phyloP scores from a whole-genome alignment of 805 yeast genomes.

The Starmerella vitae region DNA sequence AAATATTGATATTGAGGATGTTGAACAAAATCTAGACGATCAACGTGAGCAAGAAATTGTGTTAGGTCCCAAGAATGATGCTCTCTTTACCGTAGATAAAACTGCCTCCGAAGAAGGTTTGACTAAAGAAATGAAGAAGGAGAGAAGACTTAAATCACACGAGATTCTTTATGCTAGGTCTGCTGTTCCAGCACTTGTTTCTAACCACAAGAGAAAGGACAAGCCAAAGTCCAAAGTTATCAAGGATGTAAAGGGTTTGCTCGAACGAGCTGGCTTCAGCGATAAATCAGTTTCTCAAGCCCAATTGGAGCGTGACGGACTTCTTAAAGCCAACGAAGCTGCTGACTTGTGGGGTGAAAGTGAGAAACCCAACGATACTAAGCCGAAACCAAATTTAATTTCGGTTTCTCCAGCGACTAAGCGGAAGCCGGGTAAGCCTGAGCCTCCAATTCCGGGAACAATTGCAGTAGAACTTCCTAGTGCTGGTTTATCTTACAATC shows the following conservation, averaged over 20 bases:
- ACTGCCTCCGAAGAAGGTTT: slow-evolving; percentile 40
- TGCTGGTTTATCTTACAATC: slow-evolving; percentile 89
- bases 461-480: slow-evolving; percentile 40
- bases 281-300: slow-evolving; percentile 4
- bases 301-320: slow-evolving; percentile 54
- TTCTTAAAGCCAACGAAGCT: slow-evolving; percentile 33
- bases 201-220: slow-evolving; percentile 28
- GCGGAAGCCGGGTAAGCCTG: slow-evolving; percentile 18
- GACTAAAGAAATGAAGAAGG: slow-evolving; percentile 29
- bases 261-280: slow-evolving; percentile 15
- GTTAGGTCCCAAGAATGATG: slow-evolving; percentile 30
- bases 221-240: slow-evolving; percentile 23
- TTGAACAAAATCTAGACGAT: slow-evolving; percentile 57
- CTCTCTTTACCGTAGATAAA: slow-evolving; percentile 53
- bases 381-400: slow-evolving; percentile 7
- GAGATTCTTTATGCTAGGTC: slow-evolving; percentile 69
- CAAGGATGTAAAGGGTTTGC: slow-evolving; percentile 10
- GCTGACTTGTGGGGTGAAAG: slow-evolving; percentile 60
- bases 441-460: slow-evolving; percentile 19
- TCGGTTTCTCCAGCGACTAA: not conserved
- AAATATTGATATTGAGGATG: slow-evolving; percentile 73
- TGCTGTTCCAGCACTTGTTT: slow-evolving; percentile 53
- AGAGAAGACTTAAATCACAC: slow-evolving; percentile 40
- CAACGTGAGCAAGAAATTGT: slow-evolving; percentile 43
- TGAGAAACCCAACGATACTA: not conserved